Percentiles rank a stretch among this genome's conserved stretches.
phyloP scores from a whole-genome alignment of 345 rosid species.

The Populus simonii region DNA sequence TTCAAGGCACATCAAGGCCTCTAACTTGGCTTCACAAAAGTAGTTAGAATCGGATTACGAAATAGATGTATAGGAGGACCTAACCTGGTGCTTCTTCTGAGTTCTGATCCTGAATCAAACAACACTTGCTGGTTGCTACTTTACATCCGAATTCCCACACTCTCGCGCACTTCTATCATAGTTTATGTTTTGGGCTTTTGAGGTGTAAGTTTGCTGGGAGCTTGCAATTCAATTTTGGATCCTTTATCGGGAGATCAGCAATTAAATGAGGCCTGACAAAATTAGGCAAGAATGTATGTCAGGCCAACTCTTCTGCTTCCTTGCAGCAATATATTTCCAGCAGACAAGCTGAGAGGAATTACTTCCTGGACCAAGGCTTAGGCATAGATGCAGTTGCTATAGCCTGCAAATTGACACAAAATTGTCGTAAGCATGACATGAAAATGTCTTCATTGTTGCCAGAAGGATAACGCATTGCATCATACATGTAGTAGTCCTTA shows the following conservation, averaged over 20 bases:
- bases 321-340: background rate
- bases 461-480: background rate
- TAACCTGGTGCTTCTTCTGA: too few species aligned
- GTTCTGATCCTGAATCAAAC: too few species aligned
- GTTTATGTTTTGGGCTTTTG: background rate
- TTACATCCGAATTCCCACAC: too few species aligned
- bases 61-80: too few species aligned
- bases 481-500: background rate
- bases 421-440: constrained; percentile 25
- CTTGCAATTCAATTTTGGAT: background rate
- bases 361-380: background rate
- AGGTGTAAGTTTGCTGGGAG: background rate
- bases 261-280: background rate
- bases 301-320: background rate
- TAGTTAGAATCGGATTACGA: too few species aligned
- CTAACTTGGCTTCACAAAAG: too few species aligned
- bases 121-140: too few species aligned
- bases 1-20: too few species aligned
- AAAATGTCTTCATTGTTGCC: background rate
- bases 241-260: background rate
- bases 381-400: constrained; percentile 13
- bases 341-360: too few species aligned
- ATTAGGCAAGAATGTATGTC: background rate
- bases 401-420: constrained; percentile 45
- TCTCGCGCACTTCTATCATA: background rate